Evolutionary conservation across 2,329 filamentous ascomycete species (phyloP).

Genomic region (Emergomyces africanus): DNA sequence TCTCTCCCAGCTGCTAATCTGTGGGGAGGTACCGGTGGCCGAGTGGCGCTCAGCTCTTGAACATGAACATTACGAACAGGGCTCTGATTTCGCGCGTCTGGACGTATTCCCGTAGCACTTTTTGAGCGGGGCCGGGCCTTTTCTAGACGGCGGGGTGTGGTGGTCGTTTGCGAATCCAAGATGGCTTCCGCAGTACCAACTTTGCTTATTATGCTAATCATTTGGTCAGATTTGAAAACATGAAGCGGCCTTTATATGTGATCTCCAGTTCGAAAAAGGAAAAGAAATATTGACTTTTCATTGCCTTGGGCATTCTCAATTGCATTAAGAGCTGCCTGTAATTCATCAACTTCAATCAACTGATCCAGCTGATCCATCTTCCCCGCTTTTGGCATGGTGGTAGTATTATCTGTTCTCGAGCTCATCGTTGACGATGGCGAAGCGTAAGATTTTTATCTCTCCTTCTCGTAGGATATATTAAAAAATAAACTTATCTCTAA

Average conservation of each 20-base stretch:
- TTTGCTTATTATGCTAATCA: neutral
- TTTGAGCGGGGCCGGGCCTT: neutral
- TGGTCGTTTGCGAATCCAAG: neutral
- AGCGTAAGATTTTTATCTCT: neutral
- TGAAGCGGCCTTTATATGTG: neutral
- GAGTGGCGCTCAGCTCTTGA: neutral
- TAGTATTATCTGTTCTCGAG: neutral
- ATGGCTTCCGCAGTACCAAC: neutral
- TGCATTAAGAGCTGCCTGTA: neutral
- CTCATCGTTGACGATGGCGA: neutral
- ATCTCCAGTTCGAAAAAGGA: neutral
- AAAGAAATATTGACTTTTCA: neutral
- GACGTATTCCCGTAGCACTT: neutral
- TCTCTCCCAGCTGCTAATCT: neutral
- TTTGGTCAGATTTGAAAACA: neutral
- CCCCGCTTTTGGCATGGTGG: neutral
- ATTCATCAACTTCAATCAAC: neutral
- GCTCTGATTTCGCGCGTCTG: neutral
- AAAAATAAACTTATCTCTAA: neutral
- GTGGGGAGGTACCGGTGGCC: neutral
- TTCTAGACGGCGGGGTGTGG: neutral
- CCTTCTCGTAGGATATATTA: neutral
- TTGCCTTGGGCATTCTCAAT: neutral
- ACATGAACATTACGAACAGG: neutral
- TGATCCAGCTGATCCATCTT: neutral